Evolutionary conservation across 2,329 filamentous ascomycete species (phyloP), one percentile per base, ranked within the genome.

Genomic region (Aspergillus proliferans): DNA sequence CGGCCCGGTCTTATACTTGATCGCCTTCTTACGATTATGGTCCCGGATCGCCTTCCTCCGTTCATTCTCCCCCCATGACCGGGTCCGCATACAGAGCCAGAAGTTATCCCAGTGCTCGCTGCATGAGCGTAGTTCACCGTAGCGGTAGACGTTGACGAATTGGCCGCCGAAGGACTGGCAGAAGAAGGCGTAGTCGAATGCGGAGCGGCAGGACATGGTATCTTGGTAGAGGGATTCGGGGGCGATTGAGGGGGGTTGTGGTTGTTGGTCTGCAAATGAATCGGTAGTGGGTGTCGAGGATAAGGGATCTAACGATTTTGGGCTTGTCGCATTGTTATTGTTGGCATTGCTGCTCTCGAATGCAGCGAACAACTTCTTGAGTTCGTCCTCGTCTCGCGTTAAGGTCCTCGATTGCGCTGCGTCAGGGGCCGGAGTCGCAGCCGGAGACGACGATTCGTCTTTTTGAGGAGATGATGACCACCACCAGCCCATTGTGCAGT

Each of bases 1-100:
- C 15, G 81, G 81, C 1, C 82, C 82, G 12, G 75, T 81, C 70
- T 76, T 78, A 68, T 89, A 86, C 66, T 83, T 86, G 55, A 74
- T 71, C 36, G 79, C 80, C 68, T 84, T 86, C 55, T 80, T 76
- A 54, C 81, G 76, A 70, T 91, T 88, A 69, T 85, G 82, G 43
- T 82, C 81, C 52, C 76, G 75, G 48, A 94, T 78, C 58, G 72
- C 64, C 54, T 71, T 78, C 51, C 80, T 82, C 60, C 82, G 82
- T 57, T 82, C 73, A 40, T 77, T 71, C 21, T 81, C 78, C 0
- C 77, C 69, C 62, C 83, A 83, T 2, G 79, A 78, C 61, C 86
- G 84, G 34, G 84, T 84, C 55, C 88, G 84, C 91, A 97, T 96
- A 76, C 93, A 98, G 73, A 96, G 92, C 87, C 91, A 95, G 71